Percentiles rank a stretch among this genome's conserved stretches.
Conservation (phyloP, 1,139 yeast genomes). For the Pichia sp. region DNA sequence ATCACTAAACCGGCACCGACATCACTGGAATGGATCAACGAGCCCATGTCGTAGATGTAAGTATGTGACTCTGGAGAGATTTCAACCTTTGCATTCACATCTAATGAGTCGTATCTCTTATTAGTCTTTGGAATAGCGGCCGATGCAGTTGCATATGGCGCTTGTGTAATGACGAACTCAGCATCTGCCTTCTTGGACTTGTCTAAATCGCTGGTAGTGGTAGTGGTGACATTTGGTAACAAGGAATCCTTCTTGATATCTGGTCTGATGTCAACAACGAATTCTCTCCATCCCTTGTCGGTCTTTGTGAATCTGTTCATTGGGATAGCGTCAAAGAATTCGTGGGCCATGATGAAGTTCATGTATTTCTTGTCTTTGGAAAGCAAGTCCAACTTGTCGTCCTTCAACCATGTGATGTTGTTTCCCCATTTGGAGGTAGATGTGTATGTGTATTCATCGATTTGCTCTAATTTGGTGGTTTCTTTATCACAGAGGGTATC, state of each 20-base stretch:
- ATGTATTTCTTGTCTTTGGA: conserved; percentile 33
- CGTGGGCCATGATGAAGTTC: conserved; percentile 77
- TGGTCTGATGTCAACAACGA: conserved; percentile 51
- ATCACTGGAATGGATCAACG: conserved; percentile 34
- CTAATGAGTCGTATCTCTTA: conserved; percentile 52
- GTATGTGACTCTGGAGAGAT: conserved; percentile 73
- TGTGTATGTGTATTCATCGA: conserved; percentile 38
- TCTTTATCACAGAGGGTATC: conserved; percentile 44
- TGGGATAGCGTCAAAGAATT: conserved; percentile 86
- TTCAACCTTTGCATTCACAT: conserved; percentile 62
- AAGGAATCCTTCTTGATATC: conserved; percentile 17
- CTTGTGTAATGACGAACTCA: conserved; percentile 57
- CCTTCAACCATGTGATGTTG: conserved; percentile 64
- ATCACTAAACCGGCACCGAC: conserved; percentile 68
- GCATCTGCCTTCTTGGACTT: conserved; percentile 23
- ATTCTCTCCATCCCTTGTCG: conserved; percentile 73
- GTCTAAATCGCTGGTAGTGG: conserved; percentile 12
- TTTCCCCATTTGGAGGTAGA: conserved; percentile 56
- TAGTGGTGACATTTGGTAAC: conserved; percentile 22
- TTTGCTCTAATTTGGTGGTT: conserved; percentile 19
- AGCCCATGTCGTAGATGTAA: conserved; percentile 46
- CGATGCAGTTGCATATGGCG: conserved; percentile 64
- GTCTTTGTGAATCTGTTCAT: conserved; percentile 67
- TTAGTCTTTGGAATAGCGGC: conserved; percentile 56
- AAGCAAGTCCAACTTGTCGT: conserved; percentile 43